Base-by-base conservation (phyloP, 495 filamentous ascomycete species). In the Penicillium samsonianum region DNA sequence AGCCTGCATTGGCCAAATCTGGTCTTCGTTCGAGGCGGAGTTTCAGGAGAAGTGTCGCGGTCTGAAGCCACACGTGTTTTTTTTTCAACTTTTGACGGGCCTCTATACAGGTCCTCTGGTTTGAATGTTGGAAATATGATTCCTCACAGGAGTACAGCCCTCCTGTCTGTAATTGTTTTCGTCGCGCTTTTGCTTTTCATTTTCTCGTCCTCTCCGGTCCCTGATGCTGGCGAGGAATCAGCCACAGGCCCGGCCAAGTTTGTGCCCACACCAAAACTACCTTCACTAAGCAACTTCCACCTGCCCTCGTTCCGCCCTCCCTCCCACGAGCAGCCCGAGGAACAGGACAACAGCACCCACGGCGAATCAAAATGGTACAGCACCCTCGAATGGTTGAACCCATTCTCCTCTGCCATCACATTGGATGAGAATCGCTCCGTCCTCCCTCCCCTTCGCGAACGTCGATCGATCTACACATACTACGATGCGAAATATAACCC, bases 401-500 rank as follows among this genome's bases (percentile, higher is more conserved):
- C 92, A 14, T 98, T 96, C 71, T 96, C 92, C 38, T 91, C 85
- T 28, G 82, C 85, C 26, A 82, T 94, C 45, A 95, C 92, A 0
- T 80, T 91, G 33, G 92, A 96, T 62, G 92, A 96, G 72, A 85
- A 86, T 58, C 81, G 92, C 44, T 86, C 89, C n/a, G 84, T 96
- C 54, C 85, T 98, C 4, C 94, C 94, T 54, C 88, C 91, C 4
- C 70, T 92, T n/a, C 68, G 60, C 22, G 75, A 84, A 37, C 83
- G 93, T 30, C 85, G 88, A 17, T 82, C 85, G n/a, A 85, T 98
- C 43, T 98, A 96, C 71, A 96, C 92, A 50, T 98, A 90, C 71
- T 96, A 96, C 67, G 90, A 96, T 61, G 73, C 82, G 20, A 84
- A 80, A 51, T 69, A 63, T 26, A 69, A 69, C 16, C 67, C 65